These are phyloP conservation scores for Nicotiana tabacum DNA, from an alignment of 257 asterid genomes.

Conservation along the genomic window DNA sequence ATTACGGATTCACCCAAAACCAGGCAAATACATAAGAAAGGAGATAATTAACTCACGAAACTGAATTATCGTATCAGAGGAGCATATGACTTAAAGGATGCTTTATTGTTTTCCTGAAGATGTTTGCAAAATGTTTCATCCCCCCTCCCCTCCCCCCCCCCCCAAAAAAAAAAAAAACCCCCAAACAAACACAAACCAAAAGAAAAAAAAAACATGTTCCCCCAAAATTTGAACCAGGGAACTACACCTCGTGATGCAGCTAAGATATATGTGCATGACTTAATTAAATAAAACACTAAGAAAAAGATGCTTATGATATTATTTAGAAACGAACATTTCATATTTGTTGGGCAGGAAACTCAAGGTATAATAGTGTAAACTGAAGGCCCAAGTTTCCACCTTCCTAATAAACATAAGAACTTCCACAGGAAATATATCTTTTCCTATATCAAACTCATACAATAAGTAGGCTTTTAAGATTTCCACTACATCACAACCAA, in stretches of 20 bases:
- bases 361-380: background rate
- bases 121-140: background rate
- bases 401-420: background rate
- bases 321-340: background rate
- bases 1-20: background rate
- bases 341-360: background rate
- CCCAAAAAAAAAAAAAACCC: background rate
- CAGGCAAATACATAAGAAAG: background rate
- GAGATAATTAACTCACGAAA: too few relatives aligned
- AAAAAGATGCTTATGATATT: background rate
- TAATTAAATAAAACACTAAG: background rate
- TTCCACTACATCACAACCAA: background rate
- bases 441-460: background rate
- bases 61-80: too few relatives aligned
- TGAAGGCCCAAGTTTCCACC: background rate
- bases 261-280: background rate
- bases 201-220: background rate
- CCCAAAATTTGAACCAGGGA: background rate
- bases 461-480: background rate
- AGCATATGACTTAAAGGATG: background rate
- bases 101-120: background rate
- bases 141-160: too few relatives aligned
- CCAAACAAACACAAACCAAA: background rate
- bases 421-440: background rate
- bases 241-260: background rate